Evolutionary conservation across 1,284 basidiomycete species (phyloP).

Genomic region (Sporisorium iseilematis-ciliati): DNA sequence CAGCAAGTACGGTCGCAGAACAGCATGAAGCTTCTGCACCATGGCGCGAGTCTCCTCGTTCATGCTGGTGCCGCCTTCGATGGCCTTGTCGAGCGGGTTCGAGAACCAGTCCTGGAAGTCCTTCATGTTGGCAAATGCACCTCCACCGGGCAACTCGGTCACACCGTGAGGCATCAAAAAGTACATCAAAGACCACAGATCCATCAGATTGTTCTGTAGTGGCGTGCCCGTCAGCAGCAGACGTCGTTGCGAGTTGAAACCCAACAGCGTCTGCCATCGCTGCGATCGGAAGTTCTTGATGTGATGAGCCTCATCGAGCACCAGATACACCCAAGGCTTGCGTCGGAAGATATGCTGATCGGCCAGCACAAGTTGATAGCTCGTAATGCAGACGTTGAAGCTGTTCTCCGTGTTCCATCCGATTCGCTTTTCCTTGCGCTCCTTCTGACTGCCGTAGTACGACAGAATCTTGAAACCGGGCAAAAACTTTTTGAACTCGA

Average conservation of each 20-base stretch:
- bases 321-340: constrained; percentile 95
- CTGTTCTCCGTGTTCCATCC: constrained; percentile 94
- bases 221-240: constrained; percentile 92
- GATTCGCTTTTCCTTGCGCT: constrained; percentile 89
- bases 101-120: constrained; percentile 98
- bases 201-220: constrained; percentile 94
- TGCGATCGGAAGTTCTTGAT: constrained; percentile 98
- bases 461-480: constrained; percentile 92
- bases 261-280: constrained; percentile 93
- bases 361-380: constrained; percentile 88
- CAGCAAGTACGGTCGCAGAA: constrained; percentile 92
- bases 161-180: constrained; percentile 88
- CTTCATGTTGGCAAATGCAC: constrained; percentile 90
- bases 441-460: constrained; percentile 91
- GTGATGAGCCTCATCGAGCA: constrained; percentile 96
- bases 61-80: constrained; percentile 83
- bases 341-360: constrained; percentile 95
- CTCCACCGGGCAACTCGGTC: constrained; percentile 65
- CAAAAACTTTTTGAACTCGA: constrained; percentile 98
- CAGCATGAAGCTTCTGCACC: constrained; percentile 88
- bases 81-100: constrained; percentile 86
- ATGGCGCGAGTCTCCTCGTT: constrained; percentile 89
- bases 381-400: constrained; percentile 96
- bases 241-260: constrained; percentile 89
- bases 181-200: constrained; percentile 93